A percentile compares a stretch with the other conserved stretches of the same genome.
Evolutionary conservation across 441 rosid species (phyloP).

Genomic region (Gossypium schwendimanii): DNA sequence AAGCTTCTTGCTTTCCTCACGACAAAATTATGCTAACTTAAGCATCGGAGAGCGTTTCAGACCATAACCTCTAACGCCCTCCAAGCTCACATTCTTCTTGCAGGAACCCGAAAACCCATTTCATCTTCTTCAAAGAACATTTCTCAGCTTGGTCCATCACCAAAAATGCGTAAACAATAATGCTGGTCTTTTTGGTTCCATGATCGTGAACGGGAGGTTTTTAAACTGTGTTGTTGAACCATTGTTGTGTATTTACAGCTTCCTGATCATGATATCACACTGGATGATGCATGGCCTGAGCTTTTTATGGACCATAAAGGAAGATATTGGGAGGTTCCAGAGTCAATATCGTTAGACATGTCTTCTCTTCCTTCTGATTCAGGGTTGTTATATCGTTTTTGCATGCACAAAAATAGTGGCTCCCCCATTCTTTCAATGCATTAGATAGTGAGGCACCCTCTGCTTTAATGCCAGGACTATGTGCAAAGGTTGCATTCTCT

Average conservation of each 20-base stretch:
- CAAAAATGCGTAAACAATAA: too few relatives aligned
- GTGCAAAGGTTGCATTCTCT: slow-evolving; percentile 72
- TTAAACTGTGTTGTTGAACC: not conserved
- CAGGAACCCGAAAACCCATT: not conserved
- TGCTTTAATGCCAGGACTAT: slow-evolving; percentile 62
- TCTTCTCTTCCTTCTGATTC: slow-evolving; percentile 46
- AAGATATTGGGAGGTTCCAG: slow-evolving; percentile 82
- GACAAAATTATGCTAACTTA: too few relatives aligned
- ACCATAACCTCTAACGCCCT: too few relatives aligned
- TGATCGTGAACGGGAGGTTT: not conserved
- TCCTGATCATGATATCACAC: slow-evolving; percentile 56
- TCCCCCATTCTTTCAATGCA: slow-evolving; percentile 33
- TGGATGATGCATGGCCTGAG: slow-evolving; percentile 92
- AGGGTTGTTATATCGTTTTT: slow-evolving; percentile 60
- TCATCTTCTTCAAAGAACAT: not conserved
- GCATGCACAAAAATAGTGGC: slow-evolving; percentile 58
- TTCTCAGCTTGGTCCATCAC: not conserved
- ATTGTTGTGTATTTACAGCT: slow-evolving; percentile 36
- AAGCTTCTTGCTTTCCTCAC: too few relatives aligned
- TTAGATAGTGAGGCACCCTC: slow-evolving; percentile 41
- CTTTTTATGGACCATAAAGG: slow-evolving; percentile 60
- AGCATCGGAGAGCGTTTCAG: too few relatives aligned
- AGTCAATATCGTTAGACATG: slow-evolving; percentile 61
- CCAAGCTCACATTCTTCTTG: not conserved
- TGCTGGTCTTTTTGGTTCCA: not conserved